Conservation (phyloP, 768 basidiomycete genomes). For the Brasilioporus rufonigricans region DNA sequence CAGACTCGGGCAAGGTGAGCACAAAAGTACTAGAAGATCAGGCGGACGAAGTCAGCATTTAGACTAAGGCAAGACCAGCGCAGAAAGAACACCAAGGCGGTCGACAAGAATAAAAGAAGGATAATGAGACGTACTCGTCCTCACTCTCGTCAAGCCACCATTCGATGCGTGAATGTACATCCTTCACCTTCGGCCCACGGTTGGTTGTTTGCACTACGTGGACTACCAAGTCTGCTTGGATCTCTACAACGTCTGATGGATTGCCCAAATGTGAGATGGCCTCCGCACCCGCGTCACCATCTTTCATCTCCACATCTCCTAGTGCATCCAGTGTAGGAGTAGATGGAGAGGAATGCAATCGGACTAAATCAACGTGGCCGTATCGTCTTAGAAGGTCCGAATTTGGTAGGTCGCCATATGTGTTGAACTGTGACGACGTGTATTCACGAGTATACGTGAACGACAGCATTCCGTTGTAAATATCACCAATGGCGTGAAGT, state of each 20-base stretch:
- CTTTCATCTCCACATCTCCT: slow-evolving; percentile 14
- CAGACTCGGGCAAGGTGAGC: slow-evolving; percentile 23
- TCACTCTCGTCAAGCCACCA: slow-evolving; percentile 92
- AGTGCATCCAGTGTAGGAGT: background rate
- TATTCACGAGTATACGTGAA: background rate
- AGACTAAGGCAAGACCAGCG: background rate
- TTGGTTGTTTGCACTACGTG: slow-evolving; percentile 29
- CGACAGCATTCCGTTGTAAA: background rate
- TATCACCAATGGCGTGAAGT: too few species aligned
- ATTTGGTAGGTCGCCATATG: slow-evolving; percentile 92
- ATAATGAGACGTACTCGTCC: slow-evolving; percentile 66
- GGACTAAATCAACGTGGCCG: slow-evolving; percentile 84
- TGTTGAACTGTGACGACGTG: slow-evolving; percentile 69
- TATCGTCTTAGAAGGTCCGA: slow-evolving; percentile 91
- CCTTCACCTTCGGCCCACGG: slow-evolving; percentile 10
- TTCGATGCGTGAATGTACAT: slow-evolving; percentile 55
- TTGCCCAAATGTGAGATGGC: slow-evolving; percentile 47
- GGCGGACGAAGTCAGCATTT: background rate
- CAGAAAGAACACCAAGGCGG: background rate
- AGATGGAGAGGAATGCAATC: slow-evolving; percentile 39
- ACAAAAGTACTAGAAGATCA: slow-evolving; percentile 8
- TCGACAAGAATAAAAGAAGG: background rate
- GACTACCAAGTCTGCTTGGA: slow-evolving; percentile 70
- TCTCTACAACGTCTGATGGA: slow-evolving; percentile 76
- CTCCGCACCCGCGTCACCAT: slow-evolving; percentile 17